Evolutionary conservation across 2,329 filamentous ascomycete species (phyloP).

Genomic region (Amylocarpus encephaloides): DNA sequence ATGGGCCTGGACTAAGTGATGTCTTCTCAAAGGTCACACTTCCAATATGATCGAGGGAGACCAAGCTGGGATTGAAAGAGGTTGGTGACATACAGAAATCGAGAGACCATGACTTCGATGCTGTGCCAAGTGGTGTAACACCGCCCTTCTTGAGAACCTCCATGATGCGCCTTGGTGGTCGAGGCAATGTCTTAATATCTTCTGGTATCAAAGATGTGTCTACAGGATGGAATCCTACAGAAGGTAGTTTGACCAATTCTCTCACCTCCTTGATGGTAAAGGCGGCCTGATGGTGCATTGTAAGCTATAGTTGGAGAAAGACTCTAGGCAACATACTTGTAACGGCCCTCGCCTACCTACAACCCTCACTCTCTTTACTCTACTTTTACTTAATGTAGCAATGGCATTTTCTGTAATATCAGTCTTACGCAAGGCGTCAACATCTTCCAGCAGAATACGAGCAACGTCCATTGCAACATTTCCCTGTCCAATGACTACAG

Average conservation of each 20-base stretch:
- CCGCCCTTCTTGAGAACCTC: constrained; percentile 77
- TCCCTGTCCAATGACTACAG: constrained; percentile 85
- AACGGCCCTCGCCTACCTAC: constrained; percentile 83
- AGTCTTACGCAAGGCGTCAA: constrained; percentile 68
- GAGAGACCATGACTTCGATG: constrained; percentile 70
- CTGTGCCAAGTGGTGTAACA: constrained; percentile 36
- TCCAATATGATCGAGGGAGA: constrained; percentile 46
- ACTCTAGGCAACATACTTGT: constrained; percentile 51
- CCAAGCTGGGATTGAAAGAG: constrained; percentile 45
- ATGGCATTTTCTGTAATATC: constrained; percentile 86
- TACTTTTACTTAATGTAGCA: constrained; percentile 64
- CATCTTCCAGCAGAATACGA: constrained; percentile 71
- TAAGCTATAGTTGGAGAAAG: neutral
- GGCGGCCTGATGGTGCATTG: constrained; percentile 53
- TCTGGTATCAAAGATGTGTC: constrained; percentile 60
- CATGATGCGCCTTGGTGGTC: constrained; percentile 70
- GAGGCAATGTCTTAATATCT: constrained; percentile 62
- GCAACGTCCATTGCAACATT: constrained; percentile 95
- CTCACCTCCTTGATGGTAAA: constrained; percentile 94
- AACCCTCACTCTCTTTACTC: constrained; percentile 73
- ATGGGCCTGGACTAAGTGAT: constrained; percentile 46
- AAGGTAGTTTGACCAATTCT: constrained; percentile 73
- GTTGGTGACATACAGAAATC: constrained; percentile 78
- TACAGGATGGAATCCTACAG: constrained; percentile 65
- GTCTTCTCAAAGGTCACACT: constrained; percentile 63